These are phyloP conservation scores for Ceratocystis harringtonii DNA, from an alignment of 2,329 filamentous ascomycete genomes.

Conservation along the genomic window DNA sequence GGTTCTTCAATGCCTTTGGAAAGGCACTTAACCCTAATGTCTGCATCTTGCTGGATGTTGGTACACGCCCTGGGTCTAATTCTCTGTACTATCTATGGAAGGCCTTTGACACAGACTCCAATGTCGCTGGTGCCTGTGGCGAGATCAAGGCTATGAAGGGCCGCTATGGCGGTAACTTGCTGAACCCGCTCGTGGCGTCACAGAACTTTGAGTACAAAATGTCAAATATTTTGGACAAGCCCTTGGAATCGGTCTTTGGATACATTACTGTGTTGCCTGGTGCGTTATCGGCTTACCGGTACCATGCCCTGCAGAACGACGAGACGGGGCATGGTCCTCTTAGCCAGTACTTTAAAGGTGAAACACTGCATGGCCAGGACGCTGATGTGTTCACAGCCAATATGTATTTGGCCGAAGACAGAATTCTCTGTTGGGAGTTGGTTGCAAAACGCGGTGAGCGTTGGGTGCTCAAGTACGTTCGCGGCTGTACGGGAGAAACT, in stretches of 20 bases:
- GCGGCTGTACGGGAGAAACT: constrained; percentile 89
- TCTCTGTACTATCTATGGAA: constrained; percentile 99
- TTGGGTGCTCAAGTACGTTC: constrained; percentile 98
- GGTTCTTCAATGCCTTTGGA: constrained; percentile 99
- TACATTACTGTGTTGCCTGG: constrained; percentile 96
- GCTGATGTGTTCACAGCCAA: constrained; percentile 97
- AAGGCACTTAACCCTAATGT: constrained; percentile 86
- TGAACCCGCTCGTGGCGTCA: constrained; percentile 89
- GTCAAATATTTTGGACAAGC: constrained; percentile 97
- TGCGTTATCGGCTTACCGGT: constrained; percentile 87
- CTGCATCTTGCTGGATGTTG: constrained; percentile 91
- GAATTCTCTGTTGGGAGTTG: constrained; percentile 84
- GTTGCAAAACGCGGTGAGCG: constrained; percentile 87
- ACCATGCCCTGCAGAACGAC: constrained; percentile 92
- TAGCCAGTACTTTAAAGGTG: constrained; percentile 98
- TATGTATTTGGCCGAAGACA: constrained; percentile 83
- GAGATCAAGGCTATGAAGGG: constrained; percentile 98
- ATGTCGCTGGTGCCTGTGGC: constrained; percentile 88
- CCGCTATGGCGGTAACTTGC: constrained; percentile 60
- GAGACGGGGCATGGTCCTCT: constrained; percentile 87
- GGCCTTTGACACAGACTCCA: constrained; percentile 94
- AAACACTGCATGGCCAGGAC: constrained; percentile 88
- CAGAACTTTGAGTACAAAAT: constrained; percentile 99
- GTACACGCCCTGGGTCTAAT: constrained; percentile 74
- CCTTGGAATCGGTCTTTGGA: constrained; percentile 89